Evolutionary conservation across 2,329 filamentous ascomycete genomes (phyloP).

Genomic region (Colletotrichum lupini): DNA sequence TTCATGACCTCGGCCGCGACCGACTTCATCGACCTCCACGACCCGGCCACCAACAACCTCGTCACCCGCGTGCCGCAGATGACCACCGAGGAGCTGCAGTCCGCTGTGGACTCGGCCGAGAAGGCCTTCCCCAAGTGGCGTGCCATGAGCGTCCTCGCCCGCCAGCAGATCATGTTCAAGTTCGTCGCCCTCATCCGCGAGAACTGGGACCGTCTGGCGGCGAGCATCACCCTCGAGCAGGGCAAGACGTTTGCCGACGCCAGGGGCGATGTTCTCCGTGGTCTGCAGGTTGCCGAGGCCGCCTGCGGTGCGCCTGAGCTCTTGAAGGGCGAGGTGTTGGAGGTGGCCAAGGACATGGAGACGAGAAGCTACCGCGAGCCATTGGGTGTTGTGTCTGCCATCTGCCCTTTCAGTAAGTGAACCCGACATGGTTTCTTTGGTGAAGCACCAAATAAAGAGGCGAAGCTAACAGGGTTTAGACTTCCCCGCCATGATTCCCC

Average conservation of each 20-base stretch:
- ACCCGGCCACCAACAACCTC: conserved; percentile 87
- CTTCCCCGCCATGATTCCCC: conserved; percentile 91
- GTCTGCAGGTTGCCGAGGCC: conserved; percentile 86
- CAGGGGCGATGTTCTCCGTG: conserved; percentile 82
- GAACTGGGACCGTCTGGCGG: conserved; percentile 86
- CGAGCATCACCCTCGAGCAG: conserved; percentile 88
- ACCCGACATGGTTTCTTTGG: neutral
- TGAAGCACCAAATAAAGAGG: no score
- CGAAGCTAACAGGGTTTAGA: conserved; percentile 59
- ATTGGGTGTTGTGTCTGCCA: conserved; percentile 82
- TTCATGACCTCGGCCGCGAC: conserved; percentile 76
- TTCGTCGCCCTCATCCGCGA: conserved; percentile 83
- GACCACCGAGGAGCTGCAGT: conserved; percentile 80
- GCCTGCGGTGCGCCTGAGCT: conserved; percentile 84
- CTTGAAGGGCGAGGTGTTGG: conserved; percentile 84
- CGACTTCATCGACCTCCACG: conserved; percentile 82
- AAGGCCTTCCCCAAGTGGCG: conserved; percentile 82
- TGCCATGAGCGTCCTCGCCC: conserved; percentile 75
- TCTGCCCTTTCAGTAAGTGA: conserved; percentile 84
- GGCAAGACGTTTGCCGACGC: conserved; percentile 90
- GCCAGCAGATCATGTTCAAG: conserved; percentile 90
- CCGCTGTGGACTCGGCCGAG: conserved; percentile 79
- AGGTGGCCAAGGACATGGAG: conserved; percentile 92
- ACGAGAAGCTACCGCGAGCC: conserved; percentile 85
- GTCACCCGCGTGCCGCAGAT: conserved; percentile 86